Evolutionary conservation across 129 eudicot species (phyloP), one percentile per base, ranked within the genome.

Genomic region (Oenanthe sinensis): DNA sequence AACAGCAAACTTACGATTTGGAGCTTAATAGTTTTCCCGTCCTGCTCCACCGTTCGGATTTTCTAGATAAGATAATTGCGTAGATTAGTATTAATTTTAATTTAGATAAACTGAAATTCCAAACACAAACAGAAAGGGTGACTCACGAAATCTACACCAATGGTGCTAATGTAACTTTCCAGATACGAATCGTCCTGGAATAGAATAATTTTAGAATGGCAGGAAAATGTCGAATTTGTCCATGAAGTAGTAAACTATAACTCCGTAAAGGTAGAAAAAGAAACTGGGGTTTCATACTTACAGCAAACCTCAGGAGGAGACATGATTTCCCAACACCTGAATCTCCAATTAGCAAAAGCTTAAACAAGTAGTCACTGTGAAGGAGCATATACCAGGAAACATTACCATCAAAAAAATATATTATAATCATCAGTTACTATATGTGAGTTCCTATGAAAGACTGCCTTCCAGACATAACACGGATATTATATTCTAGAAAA

Each of bases 291-390:
- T 20, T 42, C 49, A 42, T 76, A 86, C 96, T 94, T 87, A 89
- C 94, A 81, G 98, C 98, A 87, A 94, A 94, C 86, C 98, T 90
- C 89, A 94, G 77, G 70, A 94, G 93, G 63, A 94, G 97, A 84
- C 97, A 91, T 62, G 98, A 94, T 85, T 94, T 94, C 48, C 98
- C 98, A 80, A 94, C 98, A 83, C 98, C 98, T 33, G 98, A 91
- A 85, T 94, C 98, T 83, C 98, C 98, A 71, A 94, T 94, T n/a
- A 94, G 98, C 85, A 93, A 84, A 73, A 93, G 97, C 89, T 93
- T 93, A 68, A 93, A 93, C 78, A 93, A 89, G 83, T 94, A 94
- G 85, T 94, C 98, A 42, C 98, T 94, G 82, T 86, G 86, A 79
- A 62, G 3, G 22, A 55, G 20, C 70, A 78, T 6, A 67, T 8